These are phyloP conservation scores for Hyaloscypha bicolor DNA, from an alignment of 495 filamentous ascomycete species.

Conservation along the genomic window DNA sequence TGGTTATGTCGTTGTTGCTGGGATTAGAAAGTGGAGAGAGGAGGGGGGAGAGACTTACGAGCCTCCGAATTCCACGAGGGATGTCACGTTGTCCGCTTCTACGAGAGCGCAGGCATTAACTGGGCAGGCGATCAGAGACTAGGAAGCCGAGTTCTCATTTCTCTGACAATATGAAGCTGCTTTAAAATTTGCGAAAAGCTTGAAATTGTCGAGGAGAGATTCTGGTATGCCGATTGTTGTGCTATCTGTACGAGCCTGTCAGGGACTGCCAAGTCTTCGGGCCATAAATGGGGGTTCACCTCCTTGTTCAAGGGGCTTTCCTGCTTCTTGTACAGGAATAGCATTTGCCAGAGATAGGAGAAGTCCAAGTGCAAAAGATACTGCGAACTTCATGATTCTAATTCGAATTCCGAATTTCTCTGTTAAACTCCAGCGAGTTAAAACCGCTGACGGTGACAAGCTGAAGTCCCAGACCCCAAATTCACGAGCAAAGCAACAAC, in stretches of 20 bases:
- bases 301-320: background rate
- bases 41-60: background rate
- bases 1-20: background rate
- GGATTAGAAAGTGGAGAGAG: background rate
- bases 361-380: background rate
- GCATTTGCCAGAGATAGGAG: background rate
- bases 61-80: constrained; percentile 2
- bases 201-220: background rate
- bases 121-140: background rate
- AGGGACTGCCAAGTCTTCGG: background rate
- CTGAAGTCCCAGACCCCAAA: too few species aligned
- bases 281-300: background rate
- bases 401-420: background rate
- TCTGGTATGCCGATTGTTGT: background rate
- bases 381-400: background rate
- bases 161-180: constrained; percentile 1
- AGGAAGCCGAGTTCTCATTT: background rate
- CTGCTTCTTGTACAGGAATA: background rate
- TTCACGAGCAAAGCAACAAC: too few species aligned
- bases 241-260: background rate
- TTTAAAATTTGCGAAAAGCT: constrained; percentile 2
- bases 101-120: background rate
- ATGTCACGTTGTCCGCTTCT: constrained; percentile 2
- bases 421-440: background rate
- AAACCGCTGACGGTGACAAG: too few species aligned